Evolutionary conservation across 441 rosid genomes (phyloP).

Genomic region (Brassica hybrid): DNA sequence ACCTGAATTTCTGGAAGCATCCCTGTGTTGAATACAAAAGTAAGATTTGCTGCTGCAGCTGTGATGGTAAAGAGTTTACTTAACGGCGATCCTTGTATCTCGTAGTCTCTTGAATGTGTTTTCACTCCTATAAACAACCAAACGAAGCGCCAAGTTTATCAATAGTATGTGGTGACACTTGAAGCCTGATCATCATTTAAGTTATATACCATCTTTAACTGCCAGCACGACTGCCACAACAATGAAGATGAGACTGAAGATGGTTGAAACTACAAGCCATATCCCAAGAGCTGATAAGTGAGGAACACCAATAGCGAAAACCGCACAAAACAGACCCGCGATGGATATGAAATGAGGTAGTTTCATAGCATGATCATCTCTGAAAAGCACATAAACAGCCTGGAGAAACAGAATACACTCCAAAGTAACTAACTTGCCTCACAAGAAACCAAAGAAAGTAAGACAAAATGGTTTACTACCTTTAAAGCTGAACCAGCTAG

Average conservation of each 20-base stretch:
- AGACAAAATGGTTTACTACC: constrained; percentile 46
- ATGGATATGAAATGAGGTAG: constrained; percentile 86
- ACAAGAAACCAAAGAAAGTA: constrained; percentile 21
- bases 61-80: constrained; percentile 19
- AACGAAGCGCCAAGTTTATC: not conserved
- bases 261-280: constrained; percentile 85
- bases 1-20: constrained; percentile 29
- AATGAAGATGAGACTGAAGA: constrained; percentile 68
- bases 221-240: constrained; percentile 62
- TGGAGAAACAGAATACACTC: constrained; percentile 43
- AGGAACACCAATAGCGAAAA: constrained; percentile 84
- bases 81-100: constrained; percentile 18
- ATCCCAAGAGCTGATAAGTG: constrained; percentile 83
- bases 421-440: not conserved
- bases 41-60: constrained; percentile 13
- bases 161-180: not conserved
- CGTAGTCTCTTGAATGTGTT: constrained; percentile 23
- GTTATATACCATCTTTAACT: constrained; percentile 59
- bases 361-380: constrained; percentile 66
- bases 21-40: constrained; percentile 22
- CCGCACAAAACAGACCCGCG: constrained; percentile 68
- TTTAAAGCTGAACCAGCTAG: constrained; percentile 86
- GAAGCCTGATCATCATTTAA: constrained; percentile 13
- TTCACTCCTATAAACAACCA: constrained; percentile 10
- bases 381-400: constrained; percentile 78